Base-by-base conservation (phyloP, 2,329 filamentous ascomycete species). In the Fusarium keratoplasticum region DNA sequence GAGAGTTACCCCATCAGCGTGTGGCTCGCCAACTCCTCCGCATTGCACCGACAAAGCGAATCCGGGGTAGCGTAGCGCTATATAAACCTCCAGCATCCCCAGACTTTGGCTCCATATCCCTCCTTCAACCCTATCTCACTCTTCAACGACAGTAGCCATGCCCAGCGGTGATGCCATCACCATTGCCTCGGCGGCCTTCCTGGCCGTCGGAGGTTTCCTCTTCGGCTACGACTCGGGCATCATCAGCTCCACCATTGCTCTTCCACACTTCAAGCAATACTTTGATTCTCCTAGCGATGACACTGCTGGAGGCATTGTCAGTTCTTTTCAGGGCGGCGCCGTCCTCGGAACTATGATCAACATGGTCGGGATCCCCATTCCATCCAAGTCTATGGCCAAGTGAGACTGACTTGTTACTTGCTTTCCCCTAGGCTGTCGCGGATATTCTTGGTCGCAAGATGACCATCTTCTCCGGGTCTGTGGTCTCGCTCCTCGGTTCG, bases 181-280 rank as follows among this genome's bases (percentile, higher is more conserved):
- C 50, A 64, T 78, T 40, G 61, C 71, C 68, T 78, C 76, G 8
- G 77, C 76, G 57, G 72, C 71, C 65, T 80, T 80, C 50, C 44
- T 78, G 35, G 77, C 76, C 29, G 69, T 78, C 20, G 78, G 77
- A 47, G 78, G 78, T 63, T 79, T 80, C 61, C 73, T 80, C 11
- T 80, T 87, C 59, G 86, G 86, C 27, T 87, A 87, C 77, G 86
- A 88, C 66, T 86, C 84, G 2, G 85, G 85, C 40, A 82, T 87
- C 40, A 81, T 87, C 54, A 85, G 83, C 22, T 78, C 77, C 10
- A 78, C 76, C 42, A 78, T 80, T 59, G 75, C 76, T 38, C 74
- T 78, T 4, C 70, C 67, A 6, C 67, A 72, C 27, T 80, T 80
- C 5, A 85, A 85, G 80, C 80, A 84, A 66, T 84, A 83, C 42